Conservation (phyloP, 768 basidiomycete genomes). For the Russula lepida region DNA sequence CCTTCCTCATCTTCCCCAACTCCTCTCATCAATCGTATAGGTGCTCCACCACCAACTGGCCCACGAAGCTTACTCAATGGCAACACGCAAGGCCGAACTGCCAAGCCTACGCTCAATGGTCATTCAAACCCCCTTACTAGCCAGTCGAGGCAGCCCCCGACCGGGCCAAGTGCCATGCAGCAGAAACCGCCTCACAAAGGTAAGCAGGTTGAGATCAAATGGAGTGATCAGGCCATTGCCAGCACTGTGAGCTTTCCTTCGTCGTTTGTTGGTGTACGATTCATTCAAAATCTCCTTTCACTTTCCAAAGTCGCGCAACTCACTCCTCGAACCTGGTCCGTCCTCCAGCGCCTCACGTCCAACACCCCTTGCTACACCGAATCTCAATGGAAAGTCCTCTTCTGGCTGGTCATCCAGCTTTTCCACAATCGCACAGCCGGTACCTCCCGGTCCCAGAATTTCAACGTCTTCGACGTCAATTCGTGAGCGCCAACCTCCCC, state of each 20-base stretch:
- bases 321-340: slow-evolving; percentile 1
- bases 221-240: slow-evolving; percentile 26
- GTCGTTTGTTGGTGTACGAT: slow-evolving; percentile 7
- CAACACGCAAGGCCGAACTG: slow-evolving; percentile 22
- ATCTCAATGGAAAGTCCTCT: slow-evolving; percentile 15
- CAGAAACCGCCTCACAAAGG: slow-evolving; percentile 33
- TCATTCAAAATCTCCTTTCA: slow-evolving; percentile 17
- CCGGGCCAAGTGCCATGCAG: slow-evolving; percentile 26
- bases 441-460: slow-evolving; percentile 21
- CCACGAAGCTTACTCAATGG: slow-evolving; percentile 51
- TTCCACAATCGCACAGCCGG: slow-evolving; percentile 19
- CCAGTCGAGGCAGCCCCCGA: slow-evolving; percentile 26
- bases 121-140: slow-evolving; percentile 27
- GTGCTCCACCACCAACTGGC: slow-evolving; percentile 53
- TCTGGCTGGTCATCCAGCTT: slow-evolving; percentile 22
- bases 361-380: slow-evolving; percentile 13
- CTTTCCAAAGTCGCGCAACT: slow-evolving; percentile 14
- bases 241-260: slow-evolving; percentile 27
- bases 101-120: slow-evolving; percentile 41
- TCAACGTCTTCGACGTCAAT: slow-evolving; percentile 22
- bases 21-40: slow-evolving; percentile 34
- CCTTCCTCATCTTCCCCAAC: slow-evolving; percentile 30
- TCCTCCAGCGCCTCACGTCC: slow-evolving; percentile 12
- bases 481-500: slow-evolving; percentile 23
- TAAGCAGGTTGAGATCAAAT: slow-evolving; percentile 34